Conservation (phyloP, 192 early-diverging fungal genomes). For the Podila verticillata region DNA sequence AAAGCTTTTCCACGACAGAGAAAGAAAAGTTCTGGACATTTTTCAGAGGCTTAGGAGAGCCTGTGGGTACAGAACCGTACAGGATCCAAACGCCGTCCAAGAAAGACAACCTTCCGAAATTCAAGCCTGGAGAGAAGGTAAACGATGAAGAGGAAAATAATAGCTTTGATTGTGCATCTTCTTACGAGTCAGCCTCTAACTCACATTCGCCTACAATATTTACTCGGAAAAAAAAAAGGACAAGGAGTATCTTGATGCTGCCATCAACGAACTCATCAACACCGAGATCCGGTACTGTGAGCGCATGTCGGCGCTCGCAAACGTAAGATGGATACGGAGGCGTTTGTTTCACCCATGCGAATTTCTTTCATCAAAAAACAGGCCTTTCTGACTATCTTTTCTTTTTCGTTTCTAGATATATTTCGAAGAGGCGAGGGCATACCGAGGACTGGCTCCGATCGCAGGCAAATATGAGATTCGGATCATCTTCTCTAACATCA, state of each 20-base stretch:
- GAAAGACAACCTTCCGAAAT: slow-evolving; percentile 4
- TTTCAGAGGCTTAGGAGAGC: slow-evolving; percentile 28
- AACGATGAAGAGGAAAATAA: too few species aligned
- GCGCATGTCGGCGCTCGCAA: slow-evolving; percentile 20
- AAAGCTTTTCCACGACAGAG: not conserved
- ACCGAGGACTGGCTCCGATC: not conserved
- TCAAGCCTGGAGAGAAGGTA: slow-evolving; percentile 25
- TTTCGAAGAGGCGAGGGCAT: slow-evolving; percentile 3
- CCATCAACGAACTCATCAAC: slow-evolving; percentile 18
- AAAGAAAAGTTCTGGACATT: slow-evolving; percentile 28
- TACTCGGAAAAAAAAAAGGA: not conserved
- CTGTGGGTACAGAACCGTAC: slow-evolving; percentile 13
- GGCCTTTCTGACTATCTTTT: too few species aligned
- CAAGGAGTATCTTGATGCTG: slow-evolving; percentile 9
- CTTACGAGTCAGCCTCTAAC: not conserved
- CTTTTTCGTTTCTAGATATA: slow-evolving; percentile 9
- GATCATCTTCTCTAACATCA: slow-evolving; percentile 37
- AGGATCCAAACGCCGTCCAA: not conserved
- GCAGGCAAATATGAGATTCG: slow-evolving; percentile 32
- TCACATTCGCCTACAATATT: not conserved
- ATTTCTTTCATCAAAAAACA: too few species aligned
- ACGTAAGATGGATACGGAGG: slow-evolving; percentile 4
- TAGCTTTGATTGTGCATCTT: too few species aligned
- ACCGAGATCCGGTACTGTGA: slow-evolving; percentile 25
- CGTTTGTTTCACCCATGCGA: not conserved